Evolutionary conservation across 2,329 filamentous ascomycete species (phyloP), one percentile per base, ranked within the genome.

Genomic region (Mycosphaerelloides madeirae): DNA sequence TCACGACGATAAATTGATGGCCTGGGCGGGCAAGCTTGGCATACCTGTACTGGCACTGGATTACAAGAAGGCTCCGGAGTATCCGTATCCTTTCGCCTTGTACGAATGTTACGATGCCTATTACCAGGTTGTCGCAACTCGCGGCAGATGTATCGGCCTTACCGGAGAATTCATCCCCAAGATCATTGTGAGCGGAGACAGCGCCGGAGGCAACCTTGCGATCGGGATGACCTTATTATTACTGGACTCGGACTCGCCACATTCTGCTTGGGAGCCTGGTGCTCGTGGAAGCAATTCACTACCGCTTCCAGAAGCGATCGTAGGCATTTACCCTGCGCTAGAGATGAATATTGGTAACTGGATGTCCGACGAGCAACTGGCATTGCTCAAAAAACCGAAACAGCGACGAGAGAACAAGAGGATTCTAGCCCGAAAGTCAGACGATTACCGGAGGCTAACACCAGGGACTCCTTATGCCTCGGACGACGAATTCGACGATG

Each of bases 361-460:
- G 93, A 97, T 98, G 90, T 90, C 87, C 0, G 91, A 97, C 58
- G 91, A 97, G 65, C 90, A 98, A 64, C 95, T 97, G 87, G 81
- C 87, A 0, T 71, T 98, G 49, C 95, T 98, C 52, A 83, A 88
- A 53, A 90, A 95, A 52, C 81, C 88, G 9, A 79, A 81, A 46
- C 82, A 83, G 62, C 79, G 88, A 18, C 83, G 83, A 56, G 88
- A 83, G 1, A 95, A 96, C 60, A 77, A 78, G 45, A 78, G 80
- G 19, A 85, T 97, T 43, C 72, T 96, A 9, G 78, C 84, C 29
- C 79, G 87, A 46, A 97, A 98, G 70, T 89, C 82, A 52, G 85
- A 87, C 69, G 87, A 96, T 61, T 97, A 95, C 65, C 84, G 84
- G 53, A 81, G 87, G 37, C 71, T 95, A 1, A 88, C 88, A 0